Evolutionary conservation across 768 basidiomycete species (phyloP).

Genomic region (Tulasnella sp.): DNA sequence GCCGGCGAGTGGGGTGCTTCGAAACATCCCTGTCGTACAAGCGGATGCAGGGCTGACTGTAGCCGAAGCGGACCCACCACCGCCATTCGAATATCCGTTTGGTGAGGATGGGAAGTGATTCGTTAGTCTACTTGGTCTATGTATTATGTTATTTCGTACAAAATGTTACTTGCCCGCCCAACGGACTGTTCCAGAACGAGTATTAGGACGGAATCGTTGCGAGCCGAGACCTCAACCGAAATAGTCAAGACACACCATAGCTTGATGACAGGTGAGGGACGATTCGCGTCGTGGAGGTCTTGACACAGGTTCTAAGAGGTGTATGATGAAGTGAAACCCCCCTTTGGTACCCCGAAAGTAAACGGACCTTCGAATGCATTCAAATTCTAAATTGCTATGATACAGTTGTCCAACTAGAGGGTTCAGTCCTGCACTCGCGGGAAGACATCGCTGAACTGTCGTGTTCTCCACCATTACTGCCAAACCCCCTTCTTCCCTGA

Average conservation of each 20-base stretch:
- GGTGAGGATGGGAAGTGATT: neutral
- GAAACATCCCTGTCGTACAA: conserved; percentile 9
- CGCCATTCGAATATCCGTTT: conserved; percentile 22
- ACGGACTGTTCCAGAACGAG: neutral
- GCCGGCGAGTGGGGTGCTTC: conserved; percentile 17
- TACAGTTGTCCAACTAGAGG: too few relatives aligned
- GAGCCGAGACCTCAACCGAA: neutral
- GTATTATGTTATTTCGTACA: neutral
- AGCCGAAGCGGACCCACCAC: conserved; percentile 19
- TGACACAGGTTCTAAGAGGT: too few relatives aligned
- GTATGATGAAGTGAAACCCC: too few relatives aligned
- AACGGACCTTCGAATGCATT: too few relatives aligned
- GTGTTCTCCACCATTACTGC: neutral
- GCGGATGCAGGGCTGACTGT: neutral
- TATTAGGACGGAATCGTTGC: neutral
- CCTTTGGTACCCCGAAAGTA: too few relatives aligned
- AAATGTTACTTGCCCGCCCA: neutral
- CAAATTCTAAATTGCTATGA: too few relatives aligned
- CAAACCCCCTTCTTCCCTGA: neutral
- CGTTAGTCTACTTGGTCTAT: neutral
- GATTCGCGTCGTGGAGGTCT: too few relatives aligned
- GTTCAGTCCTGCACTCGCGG: neutral
- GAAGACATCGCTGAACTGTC: neutral
- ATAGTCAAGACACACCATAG: too few relatives aligned
- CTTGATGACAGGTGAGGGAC: too few relatives aligned